Conservation (phyloP, 805 yeast species). For the Nakazawaea holstii region DNA sequence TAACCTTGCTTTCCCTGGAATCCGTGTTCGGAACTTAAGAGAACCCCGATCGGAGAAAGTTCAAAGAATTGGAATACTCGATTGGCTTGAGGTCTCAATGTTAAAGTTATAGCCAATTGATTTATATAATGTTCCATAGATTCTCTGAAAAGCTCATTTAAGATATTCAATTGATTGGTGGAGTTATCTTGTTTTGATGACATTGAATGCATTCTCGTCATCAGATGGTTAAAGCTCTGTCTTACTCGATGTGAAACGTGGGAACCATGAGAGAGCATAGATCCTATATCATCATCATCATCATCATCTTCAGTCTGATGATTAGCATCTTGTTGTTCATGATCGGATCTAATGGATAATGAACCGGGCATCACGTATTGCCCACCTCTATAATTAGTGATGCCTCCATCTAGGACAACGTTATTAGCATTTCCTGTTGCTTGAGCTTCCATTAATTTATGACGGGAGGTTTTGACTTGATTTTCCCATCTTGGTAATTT, state of each 20-base stretch:
- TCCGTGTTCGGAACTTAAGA: constrained; percentile 76
- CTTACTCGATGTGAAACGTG: background rate
- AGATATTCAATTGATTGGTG: background rate
- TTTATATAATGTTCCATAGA: constrained; percentile 65
- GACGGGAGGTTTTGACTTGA: constrained; percentile 7
- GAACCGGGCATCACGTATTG: background rate
- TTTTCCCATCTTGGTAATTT: constrained; percentile 35
- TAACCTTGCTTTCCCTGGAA: constrained; percentile 88
- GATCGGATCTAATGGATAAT: too few relatives aligned
- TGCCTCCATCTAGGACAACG: background rate
- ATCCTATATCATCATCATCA: background rate
- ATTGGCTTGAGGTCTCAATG: constrained; percentile 77
- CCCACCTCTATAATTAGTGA: background rate
- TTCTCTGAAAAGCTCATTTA: constrained; percentile 30
- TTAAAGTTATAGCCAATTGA: constrained; percentile 49
- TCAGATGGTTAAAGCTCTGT: background rate
- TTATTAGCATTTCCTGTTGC: background rate
- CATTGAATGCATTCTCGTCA: background rate
- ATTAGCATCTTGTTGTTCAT: too few relatives aligned
- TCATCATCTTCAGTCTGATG: too few relatives aligned
- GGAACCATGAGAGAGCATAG: background rate
- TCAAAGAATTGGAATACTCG: constrained; percentile 83
- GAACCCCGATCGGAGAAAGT: constrained; percentile 79
- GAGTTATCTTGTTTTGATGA: background rate
- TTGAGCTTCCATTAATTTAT: background rate